phyloP scores from a whole-genome alignment of 2,329 filamentous ascomycete species.

The Didymella lethalis region DNA sequence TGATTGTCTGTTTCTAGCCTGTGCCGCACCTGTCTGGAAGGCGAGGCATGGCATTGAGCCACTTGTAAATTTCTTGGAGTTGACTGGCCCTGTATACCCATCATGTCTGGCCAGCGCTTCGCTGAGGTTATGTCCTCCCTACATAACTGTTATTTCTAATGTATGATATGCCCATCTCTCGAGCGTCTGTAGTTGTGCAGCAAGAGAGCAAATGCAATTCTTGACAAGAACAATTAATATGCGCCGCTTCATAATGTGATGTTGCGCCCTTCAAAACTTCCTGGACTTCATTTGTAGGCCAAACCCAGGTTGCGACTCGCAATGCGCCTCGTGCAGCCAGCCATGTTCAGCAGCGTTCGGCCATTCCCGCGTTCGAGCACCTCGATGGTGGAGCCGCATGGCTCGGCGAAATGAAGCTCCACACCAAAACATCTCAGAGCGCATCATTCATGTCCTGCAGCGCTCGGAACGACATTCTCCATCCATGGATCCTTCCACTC shows the following conservation, averaged over 20 bases:
- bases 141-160: constrained; percentile 55
- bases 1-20: constrained; percentile 38
- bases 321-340: constrained; percentile 14
- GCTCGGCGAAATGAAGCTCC: constrained; percentile 33
- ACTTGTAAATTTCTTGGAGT: constrained; percentile 52
- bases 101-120: constrained; percentile 38
- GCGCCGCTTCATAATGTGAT: not conserved
- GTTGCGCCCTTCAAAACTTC: not conserved
- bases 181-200: constrained; percentile 41
- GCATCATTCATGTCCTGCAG: constrained; percentile 1
- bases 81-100: constrained; percentile 38
- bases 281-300: not conserved
- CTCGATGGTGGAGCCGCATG: constrained; percentile 21
- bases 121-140: constrained; percentile 49
- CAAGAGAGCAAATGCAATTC: constrained; percentile 48
- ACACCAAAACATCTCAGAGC: constrained; percentile 22
- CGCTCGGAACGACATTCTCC: constrained; percentile 11
- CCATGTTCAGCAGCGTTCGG: constrained; percentile 10
- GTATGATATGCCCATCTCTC: constrained; percentile 49
- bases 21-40: constrained; percentile 26
- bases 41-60: constrained; percentile 30
- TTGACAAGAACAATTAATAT: constrained; percentile 27
- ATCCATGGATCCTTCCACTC: constrained; percentile 33
- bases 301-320: constrained; percentile 2
- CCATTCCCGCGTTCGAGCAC: constrained; percentile 22